Evolutionary conservation across 345 rosid genomes (phyloP), one percentile per base, ranked within the genome.

Genomic region (Gossypium raimondii): DNA sequence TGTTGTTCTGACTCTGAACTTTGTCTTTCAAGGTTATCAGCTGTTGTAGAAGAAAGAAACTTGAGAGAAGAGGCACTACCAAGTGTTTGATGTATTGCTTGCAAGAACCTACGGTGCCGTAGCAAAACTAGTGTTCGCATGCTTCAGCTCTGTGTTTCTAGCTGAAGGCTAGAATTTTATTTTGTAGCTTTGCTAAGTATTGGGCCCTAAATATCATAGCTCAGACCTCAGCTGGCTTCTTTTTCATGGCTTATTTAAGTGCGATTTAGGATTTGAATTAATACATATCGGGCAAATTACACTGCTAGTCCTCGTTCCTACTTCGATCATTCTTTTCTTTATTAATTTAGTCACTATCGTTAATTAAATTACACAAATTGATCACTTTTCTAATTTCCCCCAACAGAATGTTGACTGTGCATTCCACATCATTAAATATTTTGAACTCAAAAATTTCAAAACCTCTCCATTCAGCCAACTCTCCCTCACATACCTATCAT

Each of bases 81-180:
- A 83, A 78, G 18, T 74, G 90, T 81, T 89, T 81, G 92, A 91
- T 79, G 84, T 34, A 88, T 78, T 83, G 89, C 85, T 73, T 75
- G 85, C 80, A 64, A 64, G 86, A 89, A 65, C 22, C 20, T 45
- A 43, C 85, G 60, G 43, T 80, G 87, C 73, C 81, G 65, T 41
- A 69, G 41, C 41, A 64, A 13, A 41, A 73, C 81, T 68, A 80
- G 44, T 3, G 76, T 57, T 47, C 20, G 85, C 88, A 87, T 89
- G 55, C 43, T 73, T 73, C 43, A 1, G 55, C 24, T 20, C 64
- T 11, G 24, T 9, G 47, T 27, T 69, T 51, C 45, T 9, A 41
- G 4, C 16, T 4, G 9, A 51, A 51, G 56, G 16, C 13, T 11
- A 16, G 38, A 41, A 4, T 51, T 69, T 69, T 69, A 2, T 50